These are phyloP conservation scores for Geotrichum histeridarum DNA, from an alignment of 1,139 yeast species.

Conservation along the genomic window DNA sequence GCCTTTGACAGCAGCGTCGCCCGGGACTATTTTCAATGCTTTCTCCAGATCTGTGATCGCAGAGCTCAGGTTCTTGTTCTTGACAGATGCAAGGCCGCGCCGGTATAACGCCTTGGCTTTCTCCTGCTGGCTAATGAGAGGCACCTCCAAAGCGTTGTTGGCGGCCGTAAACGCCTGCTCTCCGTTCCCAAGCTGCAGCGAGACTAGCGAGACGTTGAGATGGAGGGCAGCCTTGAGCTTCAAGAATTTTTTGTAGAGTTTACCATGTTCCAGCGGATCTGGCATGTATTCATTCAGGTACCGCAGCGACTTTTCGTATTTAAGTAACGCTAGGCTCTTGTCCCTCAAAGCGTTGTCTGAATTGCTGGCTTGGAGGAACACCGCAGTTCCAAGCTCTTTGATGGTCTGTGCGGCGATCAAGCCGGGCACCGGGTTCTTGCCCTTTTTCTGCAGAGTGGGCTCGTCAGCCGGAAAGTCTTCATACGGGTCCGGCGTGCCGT, in stretches of 20 bases:
- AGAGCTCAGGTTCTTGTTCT: conserved; percentile 61
- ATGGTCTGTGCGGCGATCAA: conserved; percentile 57
- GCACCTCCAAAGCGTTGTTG: conserved; percentile 58
- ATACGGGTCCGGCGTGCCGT: conserved; percentile 76
- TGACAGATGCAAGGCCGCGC: conserved; percentile 68
- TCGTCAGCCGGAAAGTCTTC: conserved; percentile 76
- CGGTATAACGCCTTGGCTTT: conserved; percentile 81
- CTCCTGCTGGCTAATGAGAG: conserved; percentile 54
- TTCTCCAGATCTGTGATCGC: conserved; percentile 63
- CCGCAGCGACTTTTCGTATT: conserved; percentile 65
- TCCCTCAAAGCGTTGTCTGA: conserved; percentile 50
- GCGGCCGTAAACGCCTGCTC: conserved; percentile 56
- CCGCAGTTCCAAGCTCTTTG: conserved; percentile 76
- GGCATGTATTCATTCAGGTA: conserved; percentile 73
- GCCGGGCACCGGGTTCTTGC: conserved; percentile 51
- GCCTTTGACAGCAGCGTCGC: conserved; percentile 66
- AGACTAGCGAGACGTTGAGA: conserved; percentile 69
- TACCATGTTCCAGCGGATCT: conserved; percentile 26
- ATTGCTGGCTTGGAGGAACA: conserved; percentile 46
- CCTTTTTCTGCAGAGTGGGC: conserved; percentile 32
- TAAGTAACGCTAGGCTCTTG: conserved; percentile 51
- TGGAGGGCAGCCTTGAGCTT: conserved; percentile 54
- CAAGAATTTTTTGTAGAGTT: conserved; percentile 27
- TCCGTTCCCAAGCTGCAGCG: conserved; percentile 56
- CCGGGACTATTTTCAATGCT: conserved; percentile 63